A percentile compares a stretch with the other conserved stretches of the same genome.
These are phyloP conservation scores for Aegilops longissima DNA, from an alignment of 176 grass and related monocot genomes.

Conservation along the genomic window DNA sequence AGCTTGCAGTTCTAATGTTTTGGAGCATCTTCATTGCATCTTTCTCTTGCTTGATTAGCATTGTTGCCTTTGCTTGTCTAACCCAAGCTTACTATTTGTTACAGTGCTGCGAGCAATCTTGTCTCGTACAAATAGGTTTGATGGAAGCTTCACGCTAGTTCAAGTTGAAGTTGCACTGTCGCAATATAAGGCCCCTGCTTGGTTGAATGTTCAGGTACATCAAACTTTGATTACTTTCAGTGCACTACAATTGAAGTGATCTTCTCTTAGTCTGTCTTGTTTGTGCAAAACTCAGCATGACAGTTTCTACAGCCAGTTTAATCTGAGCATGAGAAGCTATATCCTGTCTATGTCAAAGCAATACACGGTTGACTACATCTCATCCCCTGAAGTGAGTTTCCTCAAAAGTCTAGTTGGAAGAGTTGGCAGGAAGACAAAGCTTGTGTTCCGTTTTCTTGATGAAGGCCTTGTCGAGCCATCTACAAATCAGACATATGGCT, in stretches of 20 bases:
- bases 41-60: constrained; percentile 16
- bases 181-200: constrained; percentile 36
- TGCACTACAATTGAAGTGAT: constrained; percentile 1
- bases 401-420: constrained; percentile 54
- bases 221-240: constrained; percentile 18
- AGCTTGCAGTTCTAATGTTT: neutral
- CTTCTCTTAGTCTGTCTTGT: neutral
- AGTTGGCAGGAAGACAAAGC: constrained; percentile 62
- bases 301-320: constrained; percentile 69
- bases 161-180: constrained; percentile 20
- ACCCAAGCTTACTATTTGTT: constrained; percentile 22
- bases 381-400: constrained; percentile 79
- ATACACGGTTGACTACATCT: constrained; percentile 47
- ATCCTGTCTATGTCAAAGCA: constrained; percentile 45
- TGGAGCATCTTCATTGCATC: neutral
- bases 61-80: neutral
- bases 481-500: constrained; percentile 63
- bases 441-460: constrained; percentile 81
- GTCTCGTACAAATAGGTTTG: constrained; percentile 36
- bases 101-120: constrained; percentile 54
- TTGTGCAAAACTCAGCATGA: constrained; percentile 54
- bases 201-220: constrained; percentile 89
- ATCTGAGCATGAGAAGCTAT: constrained; percentile 59
- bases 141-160: neutral
- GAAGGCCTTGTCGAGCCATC: constrained; percentile 57